A percentile compares a stretch with the other conserved stretches of the same genome.
These are phyloP conservation scores for Thalia dealbata DNA, from an alignment of 176 grass and related monocot species.

Conservation along the genomic window DNA sequence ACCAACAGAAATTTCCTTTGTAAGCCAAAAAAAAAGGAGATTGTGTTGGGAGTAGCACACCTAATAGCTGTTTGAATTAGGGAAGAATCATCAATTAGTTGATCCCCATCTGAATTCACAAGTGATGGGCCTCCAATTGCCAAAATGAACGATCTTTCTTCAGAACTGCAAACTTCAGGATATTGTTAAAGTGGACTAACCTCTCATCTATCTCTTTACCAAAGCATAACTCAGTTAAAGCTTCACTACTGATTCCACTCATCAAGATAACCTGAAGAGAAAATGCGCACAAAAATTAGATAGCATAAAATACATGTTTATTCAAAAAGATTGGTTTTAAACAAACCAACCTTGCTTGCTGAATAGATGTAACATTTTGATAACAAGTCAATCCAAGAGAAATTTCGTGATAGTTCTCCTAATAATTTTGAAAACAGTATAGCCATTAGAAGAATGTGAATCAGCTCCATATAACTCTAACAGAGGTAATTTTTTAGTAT, in stretches of 20 bases:
- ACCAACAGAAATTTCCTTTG: background rate
- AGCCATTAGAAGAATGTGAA: background rate
- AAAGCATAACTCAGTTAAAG: slow-evolving; percentile 60
- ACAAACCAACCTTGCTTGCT: background rate
- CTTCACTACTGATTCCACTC: slow-evolving; percentile 82
- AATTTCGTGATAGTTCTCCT: background rate
- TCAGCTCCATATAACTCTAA: background rate
- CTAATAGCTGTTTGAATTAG: slow-evolving; percentile 87
- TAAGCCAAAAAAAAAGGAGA: background rate
- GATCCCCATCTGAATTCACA: slow-evolving; percentile 62
- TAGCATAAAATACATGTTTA: background rate
- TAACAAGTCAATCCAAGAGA: background rate
- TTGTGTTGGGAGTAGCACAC: slow-evolving; percentile 18
- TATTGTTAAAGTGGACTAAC: slow-evolving; percentile 59
- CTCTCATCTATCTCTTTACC: slow-evolving; percentile 55
- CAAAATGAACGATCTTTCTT: slow-evolving; percentile 76
- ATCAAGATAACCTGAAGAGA: slow-evolving; percentile 71
- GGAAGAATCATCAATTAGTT: slow-evolving; percentile 47
- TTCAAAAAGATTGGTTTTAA: background rate
- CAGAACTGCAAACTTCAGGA: slow-evolving; percentile 84
- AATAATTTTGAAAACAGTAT: background rate
- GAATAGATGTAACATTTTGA: background rate
- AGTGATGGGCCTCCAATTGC: slow-evolving; percentile 82
- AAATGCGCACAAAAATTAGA: background rate
- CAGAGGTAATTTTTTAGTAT: background rate